Percentiles rank a stretch among this genome's conserved stretches.
phyloP scores from a whole-genome alignment of 306 rosid species.

The Urtica urens region DNA sequence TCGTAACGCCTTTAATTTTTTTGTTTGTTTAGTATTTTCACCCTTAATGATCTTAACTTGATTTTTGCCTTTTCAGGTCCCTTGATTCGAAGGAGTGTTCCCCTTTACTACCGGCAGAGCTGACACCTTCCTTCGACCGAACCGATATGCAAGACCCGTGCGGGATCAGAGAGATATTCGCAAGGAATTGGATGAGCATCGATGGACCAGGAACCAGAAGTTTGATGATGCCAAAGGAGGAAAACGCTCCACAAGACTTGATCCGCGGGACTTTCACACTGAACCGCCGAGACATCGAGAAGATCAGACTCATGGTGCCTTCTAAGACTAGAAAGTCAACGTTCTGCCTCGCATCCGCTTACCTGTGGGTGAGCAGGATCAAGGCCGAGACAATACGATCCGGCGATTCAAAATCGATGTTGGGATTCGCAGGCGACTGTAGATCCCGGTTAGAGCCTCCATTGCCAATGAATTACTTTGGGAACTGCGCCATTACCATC shows the following conservation, averaged over 20 bases:
- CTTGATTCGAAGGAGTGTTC: no score
- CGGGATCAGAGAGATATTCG: not conserved
- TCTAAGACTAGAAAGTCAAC: slow-evolving; percentile 2
- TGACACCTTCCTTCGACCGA: slow-evolving; percentile 8
- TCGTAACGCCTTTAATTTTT: no score
- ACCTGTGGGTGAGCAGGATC: slow-evolving; percentile 8
- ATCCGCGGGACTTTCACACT: slow-evolving; percentile 16
- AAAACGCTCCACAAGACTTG: not conserved
- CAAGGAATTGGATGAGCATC: not conserved
- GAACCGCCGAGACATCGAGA: not conserved
- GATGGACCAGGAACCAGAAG: slow-evolving; percentile 6
- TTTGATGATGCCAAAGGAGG: not conserved
- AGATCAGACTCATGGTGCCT: not conserved
- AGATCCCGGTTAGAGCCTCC: slow-evolving; percentile 14
- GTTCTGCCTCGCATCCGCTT: slow-evolving; percentile 13
- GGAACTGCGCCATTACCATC: slow-evolving; percentile 15
- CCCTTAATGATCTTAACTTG: no score
- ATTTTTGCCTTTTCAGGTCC: no score
- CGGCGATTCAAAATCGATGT: not conserved
- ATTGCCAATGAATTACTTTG: slow-evolving; percentile 10
- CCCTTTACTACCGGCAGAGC: not conserved
- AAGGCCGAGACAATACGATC: slow-evolving; percentile 2
- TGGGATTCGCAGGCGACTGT: not conserved
- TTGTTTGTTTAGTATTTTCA: no score
- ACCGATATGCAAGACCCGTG: not conserved